phyloP scores from a whole-genome alignment of 1,284 basidiomycete species.

The Cryptococcus floricola region DNA sequence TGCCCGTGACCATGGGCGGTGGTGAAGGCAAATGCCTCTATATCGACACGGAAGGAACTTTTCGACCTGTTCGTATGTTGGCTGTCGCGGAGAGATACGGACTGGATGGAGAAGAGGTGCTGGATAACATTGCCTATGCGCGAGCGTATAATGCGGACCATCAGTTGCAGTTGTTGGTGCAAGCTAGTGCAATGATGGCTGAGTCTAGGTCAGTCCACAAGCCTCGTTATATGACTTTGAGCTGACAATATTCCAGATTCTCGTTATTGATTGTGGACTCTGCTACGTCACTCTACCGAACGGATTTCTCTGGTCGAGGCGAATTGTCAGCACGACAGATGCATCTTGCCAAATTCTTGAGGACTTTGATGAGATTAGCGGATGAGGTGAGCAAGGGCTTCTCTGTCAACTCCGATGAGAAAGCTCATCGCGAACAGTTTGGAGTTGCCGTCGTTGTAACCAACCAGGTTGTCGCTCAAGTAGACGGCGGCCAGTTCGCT shows the following conservation, averaged over 20 bases:
- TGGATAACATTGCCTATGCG: conserved; percentile 98
- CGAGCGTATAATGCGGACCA: conserved; percentile 99
- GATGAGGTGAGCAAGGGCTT: conserved; percentile 68
- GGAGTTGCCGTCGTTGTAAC: conserved; percentile 96
- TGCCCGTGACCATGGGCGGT: conserved; percentile 95
- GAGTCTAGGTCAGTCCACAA: conserved; percentile 70
- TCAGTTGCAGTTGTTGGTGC: conserved; percentile 83
- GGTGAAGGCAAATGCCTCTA: conserved; percentile 99
- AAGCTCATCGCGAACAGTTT: conserved; percentile 57
- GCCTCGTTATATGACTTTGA: neutral
- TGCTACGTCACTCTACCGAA: conserved; percentile 91
- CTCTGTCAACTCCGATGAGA: neutral
- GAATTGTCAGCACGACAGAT: conserved; percentile 93
- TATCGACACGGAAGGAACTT: conserved; percentile 98
- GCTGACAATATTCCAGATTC: conserved; percentile 61
- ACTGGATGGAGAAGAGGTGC: conserved; percentile 91
- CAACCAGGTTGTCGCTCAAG: conserved; percentile 98
- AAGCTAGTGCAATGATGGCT: conserved; percentile 94
- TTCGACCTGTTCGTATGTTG: conserved; percentile 90
- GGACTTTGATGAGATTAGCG: conserved; percentile 86
- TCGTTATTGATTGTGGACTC: conserved; percentile 96
- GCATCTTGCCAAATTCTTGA: conserved; percentile 94
- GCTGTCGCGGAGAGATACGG: conserved; percentile 95
- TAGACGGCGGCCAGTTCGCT: conserved; percentile 84
- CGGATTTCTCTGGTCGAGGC: conserved; percentile 92